Conservation (phyloP, 805 yeast genomes). For the Zygosaccharomyces bailii region DNA sequence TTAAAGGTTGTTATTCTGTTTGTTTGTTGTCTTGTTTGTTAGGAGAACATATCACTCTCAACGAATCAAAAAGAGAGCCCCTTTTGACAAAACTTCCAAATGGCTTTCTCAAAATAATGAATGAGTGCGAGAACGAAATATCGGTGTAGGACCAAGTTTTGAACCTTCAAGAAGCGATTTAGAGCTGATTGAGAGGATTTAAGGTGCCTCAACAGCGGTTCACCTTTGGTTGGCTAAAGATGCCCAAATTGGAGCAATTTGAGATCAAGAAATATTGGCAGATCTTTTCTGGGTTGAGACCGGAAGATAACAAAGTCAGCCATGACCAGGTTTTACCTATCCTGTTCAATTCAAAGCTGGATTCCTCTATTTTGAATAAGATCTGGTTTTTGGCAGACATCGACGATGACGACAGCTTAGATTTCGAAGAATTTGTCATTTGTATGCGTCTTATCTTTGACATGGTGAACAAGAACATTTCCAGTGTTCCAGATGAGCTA, state of each 20-base stretch:
- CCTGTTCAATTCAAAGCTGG: constrained; percentile 81
- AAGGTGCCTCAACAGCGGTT: background rate
- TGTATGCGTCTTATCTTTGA: constrained; percentile 96
- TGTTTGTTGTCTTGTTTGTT: background rate
- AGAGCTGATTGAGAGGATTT: background rate
- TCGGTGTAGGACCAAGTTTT: background rate
- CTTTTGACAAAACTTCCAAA: background rate
- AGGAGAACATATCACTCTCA: background rate
- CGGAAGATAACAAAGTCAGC: constrained; percentile 70
- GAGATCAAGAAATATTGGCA: constrained; percentile 98
- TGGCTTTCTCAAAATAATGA: background rate
- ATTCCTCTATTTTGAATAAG: constrained; percentile 69
- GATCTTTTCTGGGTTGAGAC: constrained; percentile 85
- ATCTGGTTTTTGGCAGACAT: constrained; percentile 93
- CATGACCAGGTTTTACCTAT: constrained; percentile 86
- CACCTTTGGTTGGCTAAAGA: constrained; percentile 11
- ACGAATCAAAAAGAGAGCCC: background rate
- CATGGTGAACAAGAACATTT: constrained; percentile 67
- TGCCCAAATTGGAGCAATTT: constrained; percentile 84
- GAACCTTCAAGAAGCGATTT: background rate
- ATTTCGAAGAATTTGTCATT: constrained; percentile 96
- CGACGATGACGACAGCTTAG: constrained; percentile 86
- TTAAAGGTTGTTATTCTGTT: background rate
- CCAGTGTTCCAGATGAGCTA: constrained; percentile 61
- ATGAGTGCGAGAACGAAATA: background rate